These are phyloP conservation scores for Flueggea neowawraea DNA, from an alignment of 441 rosid species.

Conservation along the genomic window DNA sequence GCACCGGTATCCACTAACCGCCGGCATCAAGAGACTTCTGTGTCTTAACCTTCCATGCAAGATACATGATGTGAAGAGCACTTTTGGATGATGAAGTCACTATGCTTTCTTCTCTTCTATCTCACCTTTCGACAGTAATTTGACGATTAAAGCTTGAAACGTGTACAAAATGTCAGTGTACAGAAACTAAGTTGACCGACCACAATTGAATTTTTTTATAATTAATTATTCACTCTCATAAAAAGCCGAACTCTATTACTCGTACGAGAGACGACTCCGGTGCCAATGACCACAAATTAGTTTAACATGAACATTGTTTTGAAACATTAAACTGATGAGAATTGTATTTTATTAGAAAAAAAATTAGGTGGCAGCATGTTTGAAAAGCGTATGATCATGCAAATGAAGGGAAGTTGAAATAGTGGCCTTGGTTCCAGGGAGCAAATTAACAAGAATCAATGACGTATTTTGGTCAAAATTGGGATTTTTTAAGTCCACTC, in stretches of 20 bases:
- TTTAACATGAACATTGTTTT: no score
- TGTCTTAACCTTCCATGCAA: slow-evolving; percentile 14
- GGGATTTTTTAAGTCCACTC: background rate
- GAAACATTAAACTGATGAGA: background rate
- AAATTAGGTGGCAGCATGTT: background rate
- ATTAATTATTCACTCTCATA: no score
- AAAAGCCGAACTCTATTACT: no score
- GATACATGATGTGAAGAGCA: background rate
- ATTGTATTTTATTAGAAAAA: background rate
- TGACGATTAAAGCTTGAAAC: no score
- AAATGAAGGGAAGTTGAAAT: background rate
- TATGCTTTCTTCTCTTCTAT: slow-evolving; percentile 15
- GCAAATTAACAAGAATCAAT: slow-evolving; percentile 9
- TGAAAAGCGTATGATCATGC: no score
- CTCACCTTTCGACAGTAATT: slow-evolving; percentile 8
- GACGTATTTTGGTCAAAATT: background rate
- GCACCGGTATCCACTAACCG: slow-evolving; percentile 1
- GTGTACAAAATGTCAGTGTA: no score
- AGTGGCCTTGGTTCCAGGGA: slow-evolving; percentile 11
- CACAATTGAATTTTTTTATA: no score
- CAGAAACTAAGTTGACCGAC: no score
- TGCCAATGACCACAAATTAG: no score
- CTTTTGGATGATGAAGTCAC: background rate
- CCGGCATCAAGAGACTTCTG: no score
- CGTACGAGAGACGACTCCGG: no score